Evolutionary conservation across 2,329 filamentous ascomycete species (phyloP).

Genomic region (Colletotrichum destructivum): DNA sequence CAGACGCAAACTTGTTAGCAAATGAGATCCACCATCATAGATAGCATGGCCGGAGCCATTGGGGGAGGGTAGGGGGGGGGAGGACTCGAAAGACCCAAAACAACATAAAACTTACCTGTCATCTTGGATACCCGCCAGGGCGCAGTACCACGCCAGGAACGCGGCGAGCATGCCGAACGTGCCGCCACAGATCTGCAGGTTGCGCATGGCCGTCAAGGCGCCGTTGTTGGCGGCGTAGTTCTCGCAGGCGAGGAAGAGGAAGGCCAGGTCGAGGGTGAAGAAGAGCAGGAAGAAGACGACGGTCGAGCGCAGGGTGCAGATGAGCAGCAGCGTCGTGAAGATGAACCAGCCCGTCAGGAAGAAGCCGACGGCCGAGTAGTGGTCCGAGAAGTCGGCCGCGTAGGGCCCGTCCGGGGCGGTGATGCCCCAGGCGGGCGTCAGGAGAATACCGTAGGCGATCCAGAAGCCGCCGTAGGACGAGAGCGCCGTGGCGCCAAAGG

Average conservation of each 20-base stretch:
- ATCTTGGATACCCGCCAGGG: conserved; percentile 85
- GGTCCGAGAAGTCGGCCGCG: conserved; percentile 58
- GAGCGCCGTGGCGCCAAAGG: conserved; percentile 85
- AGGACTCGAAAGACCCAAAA: neutral
- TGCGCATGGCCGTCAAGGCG: conserved; percentile 58
- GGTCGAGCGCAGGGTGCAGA: conserved; percentile 83
- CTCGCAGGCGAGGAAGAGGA: conserved; percentile 78
- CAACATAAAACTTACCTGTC: conserved; percentile 64
- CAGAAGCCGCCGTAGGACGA: conserved; percentile 90
- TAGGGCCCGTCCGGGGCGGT: conserved; percentile 62
- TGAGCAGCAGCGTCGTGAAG: conserved; percentile 81
- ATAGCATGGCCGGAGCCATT: neutral
- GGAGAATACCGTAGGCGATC: conserved; percentile 81
- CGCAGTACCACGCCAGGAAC: conserved; percentile 90
- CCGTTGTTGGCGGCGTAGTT: conserved; percentile 72
- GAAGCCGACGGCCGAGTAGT: conserved; percentile 77
- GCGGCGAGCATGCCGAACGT: conserved; percentile 85
- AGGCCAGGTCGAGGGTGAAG: conserved; percentile 82
- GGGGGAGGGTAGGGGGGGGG: no score
- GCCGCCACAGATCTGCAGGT: conserved; percentile 79
- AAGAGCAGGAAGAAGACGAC: conserved; percentile 85
- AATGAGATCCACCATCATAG: conserved; percentile 20
- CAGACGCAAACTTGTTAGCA: conserved; percentile 45
- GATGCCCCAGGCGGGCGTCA: conserved; percentile 78
- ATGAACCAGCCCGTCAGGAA: conserved; percentile 88